These are phyloP conservation scores for Phellinidium pouzarii DNA, from an alignment of 1,284 basidiomycete species.

Conservation along the genomic window DNA sequence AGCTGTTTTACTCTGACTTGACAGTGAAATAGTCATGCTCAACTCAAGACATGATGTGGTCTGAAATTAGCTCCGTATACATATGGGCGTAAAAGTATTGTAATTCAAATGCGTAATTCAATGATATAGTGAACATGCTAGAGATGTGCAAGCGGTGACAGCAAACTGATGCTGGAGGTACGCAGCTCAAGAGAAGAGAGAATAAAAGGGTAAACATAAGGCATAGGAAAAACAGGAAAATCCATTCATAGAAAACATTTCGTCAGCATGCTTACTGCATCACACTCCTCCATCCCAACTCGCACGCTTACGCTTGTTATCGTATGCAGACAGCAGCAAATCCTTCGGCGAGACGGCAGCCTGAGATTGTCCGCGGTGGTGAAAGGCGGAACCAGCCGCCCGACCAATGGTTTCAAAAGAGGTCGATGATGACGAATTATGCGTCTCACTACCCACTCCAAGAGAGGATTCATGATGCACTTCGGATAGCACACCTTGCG, in stretches of 20 bases:
- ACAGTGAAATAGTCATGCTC: no score
- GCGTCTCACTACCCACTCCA: slow-evolving; percentile 23
- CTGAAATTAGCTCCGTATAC: no score
- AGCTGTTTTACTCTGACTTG: no score
- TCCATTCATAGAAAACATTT: background rate
- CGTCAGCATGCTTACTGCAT: background rate
- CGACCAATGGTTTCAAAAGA: slow-evolving; percentile 11
- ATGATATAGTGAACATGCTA: background rate
- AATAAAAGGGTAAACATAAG: background rate
- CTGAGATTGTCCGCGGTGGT: slow-evolving; percentile 63
- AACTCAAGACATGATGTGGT: no score
- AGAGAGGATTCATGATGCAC: slow-evolving; percentile 22
- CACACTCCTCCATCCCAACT: slow-evolving; percentile 60
- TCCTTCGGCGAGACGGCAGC: slow-evolving; percentile 66
- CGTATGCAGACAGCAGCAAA: slow-evolving; percentile 44
- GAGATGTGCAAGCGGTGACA: background rate
- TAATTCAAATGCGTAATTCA: background rate
- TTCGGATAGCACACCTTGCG: slow-evolving; percentile 22
- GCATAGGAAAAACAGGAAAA: background rate
- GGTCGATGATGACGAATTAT: slow-evolving; percentile 17
- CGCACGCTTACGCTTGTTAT: slow-evolving; percentile 65
- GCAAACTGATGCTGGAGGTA: background rate
- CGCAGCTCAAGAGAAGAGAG: background rate
- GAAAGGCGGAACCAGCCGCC: slow-evolving; percentile 24
- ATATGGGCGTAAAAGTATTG: background rate